Evolutionary conservation across 305 asterid genomes (phyloP).

Genomic region (Fraxinus baroniana): DNA sequence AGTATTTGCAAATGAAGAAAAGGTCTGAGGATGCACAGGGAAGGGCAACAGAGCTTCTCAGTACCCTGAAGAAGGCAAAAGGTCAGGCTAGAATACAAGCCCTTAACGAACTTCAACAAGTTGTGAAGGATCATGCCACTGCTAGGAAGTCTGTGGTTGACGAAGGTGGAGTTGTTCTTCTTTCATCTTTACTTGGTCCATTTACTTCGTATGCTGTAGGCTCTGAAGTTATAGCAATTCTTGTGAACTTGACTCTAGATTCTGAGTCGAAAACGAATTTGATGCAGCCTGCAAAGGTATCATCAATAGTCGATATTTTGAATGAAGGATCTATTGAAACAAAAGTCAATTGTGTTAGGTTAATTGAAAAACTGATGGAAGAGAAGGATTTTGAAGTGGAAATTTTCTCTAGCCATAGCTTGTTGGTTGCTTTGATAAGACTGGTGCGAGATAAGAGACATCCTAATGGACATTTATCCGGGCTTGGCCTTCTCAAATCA

Average conservation of each 20-base stretch:
- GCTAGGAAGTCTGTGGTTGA: conserved; percentile 53
- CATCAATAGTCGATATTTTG: conserved; percentile 45
- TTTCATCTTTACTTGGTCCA: conserved; percentile 59
- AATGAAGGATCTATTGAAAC: conserved; percentile 55
- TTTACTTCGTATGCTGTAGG: conserved; percentile 66
- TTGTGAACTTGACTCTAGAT: conserved; percentile 41
- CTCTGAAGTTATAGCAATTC: conserved; percentile 50
- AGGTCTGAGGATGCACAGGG: conserved; percentile 57
- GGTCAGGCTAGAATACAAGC: conserved; percentile 53
- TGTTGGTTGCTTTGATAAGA: conserved; percentile 60
- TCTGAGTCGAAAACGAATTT: conserved; percentile 40
- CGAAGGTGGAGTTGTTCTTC: conserved; percentile 48
- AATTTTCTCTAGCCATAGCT: conserved; percentile 53
- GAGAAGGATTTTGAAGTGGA: conserved; percentile 47
- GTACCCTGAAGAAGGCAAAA: conserved; percentile 44
- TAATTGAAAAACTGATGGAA: conserved; percentile 47
- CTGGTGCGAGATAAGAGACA: conserved; percentile 51
- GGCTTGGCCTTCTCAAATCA: conserved; percentile 45
- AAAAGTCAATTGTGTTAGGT: conserved; percentile 42
- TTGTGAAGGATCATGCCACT: conserved; percentile 41
- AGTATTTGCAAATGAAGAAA: conserved; percentile 53
- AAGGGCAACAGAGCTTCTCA: conserved; percentile 43
- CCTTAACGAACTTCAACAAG: conserved; percentile 45
- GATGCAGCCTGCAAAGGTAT: conserved; percentile 60
- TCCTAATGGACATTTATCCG: conserved; percentile 44